Evolutionary conservation across 768 basidiomycete species (phyloP), one percentile per base, ranked within the genome.

Genomic region (Solioccasus polychromus): DNA sequence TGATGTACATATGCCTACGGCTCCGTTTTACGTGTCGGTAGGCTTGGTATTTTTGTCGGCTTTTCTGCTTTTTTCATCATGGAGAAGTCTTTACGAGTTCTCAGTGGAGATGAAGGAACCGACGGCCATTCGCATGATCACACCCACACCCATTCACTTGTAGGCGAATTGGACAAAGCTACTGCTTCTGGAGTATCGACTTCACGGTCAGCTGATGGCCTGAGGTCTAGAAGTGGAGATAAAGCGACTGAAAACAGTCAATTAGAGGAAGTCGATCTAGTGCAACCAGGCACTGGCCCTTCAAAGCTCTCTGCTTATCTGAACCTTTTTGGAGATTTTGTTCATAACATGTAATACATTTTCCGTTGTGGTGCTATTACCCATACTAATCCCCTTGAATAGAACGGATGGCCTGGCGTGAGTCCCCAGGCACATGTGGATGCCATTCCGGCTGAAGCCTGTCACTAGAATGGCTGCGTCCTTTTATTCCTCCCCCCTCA

Each of bases 401-500:
- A 90, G 88, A 57, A 94, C 92, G n/a, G 92, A 95, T 71, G 92
- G 92, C 37, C 77, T 95, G 39, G 87, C 87, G 85, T 89, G 70
- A 60, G 84, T 80, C 35, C 24, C 39, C n/a, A 28, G 42, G 26
- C 35, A 52, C 38, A 50, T 37, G 19, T 24, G 32, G 20, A 29
- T 23, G 40, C 24, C 29, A 24, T 46, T 37, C 37, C 45, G 40
- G 39, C 35, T 23, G 15, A 28, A 46, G 30, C 35, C 40, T 36
- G 35, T 26, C 7, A 30, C 19, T 54, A 92, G 90, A 25, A 92
- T 95, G 88, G 87, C 91, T 14, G 92, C 92, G 42, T 92, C 90
- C n/a, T 95, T 94, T 73, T 94, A 94, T 63, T 91, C 90, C n/a
- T 90, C 88, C 26, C 92, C 92, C 3, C 72, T 92, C 47, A 90